A percentile compares a stretch with the other conserved stretches of the same genome.
These are phyloP conservation scores for Ceratocystis papillata DNA, from an alignment of 2,329 filamentous ascomycete species.

Conservation along the genomic window DNA sequence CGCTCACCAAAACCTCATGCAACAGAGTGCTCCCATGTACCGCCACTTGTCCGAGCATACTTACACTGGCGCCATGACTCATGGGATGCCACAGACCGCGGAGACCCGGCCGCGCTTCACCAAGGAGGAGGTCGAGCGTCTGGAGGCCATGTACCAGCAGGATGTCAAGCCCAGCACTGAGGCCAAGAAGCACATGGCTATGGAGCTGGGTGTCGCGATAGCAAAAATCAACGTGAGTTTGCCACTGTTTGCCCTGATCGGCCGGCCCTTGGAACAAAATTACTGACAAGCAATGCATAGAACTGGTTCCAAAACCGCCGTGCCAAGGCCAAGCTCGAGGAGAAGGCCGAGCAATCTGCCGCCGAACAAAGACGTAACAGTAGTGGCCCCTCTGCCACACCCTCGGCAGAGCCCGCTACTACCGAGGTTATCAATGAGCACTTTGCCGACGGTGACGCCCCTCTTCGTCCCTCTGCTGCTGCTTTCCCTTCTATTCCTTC, in stretches of 20 bases:
- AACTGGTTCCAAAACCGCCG: slow-evolving; percentile 61
- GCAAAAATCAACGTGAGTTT: slow-evolving; percentile 50
- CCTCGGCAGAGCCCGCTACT: slow-evolving; percentile 28
- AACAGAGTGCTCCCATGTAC: slow-evolving; percentile 1
- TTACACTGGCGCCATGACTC: neutral
- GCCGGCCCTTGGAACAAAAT: neutral
- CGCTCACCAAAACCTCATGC: slow-evolving; percentile 6
- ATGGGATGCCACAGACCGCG: slow-evolving; percentile 27
- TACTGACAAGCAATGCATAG: slow-evolving; percentile 31
- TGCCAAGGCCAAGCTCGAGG: slow-evolving; percentile 54
- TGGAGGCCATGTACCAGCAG: slow-evolving; percentile 52
- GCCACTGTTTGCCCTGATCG: neutral
- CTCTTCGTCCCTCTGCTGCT: slow-evolving; percentile 35
- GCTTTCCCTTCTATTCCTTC: slow-evolving; percentile 24
- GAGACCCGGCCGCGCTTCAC: slow-evolving; percentile 45
- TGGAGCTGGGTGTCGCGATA: slow-evolving; percentile 51
- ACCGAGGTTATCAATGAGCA: slow-evolving; percentile 29
- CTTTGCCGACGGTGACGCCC: slow-evolving; percentile 30
- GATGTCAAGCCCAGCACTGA: slow-evolving; percentile 55
- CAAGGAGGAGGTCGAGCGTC: slow-evolving; percentile 48
- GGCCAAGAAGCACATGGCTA: slow-evolving; percentile 50
- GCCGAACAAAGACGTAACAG: slow-evolving; percentile 25
- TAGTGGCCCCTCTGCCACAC: slow-evolving; percentile 27
- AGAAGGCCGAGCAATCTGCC: slow-evolving; percentile 43
- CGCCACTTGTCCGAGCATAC: slow-evolving; percentile 2